Evolutionary conservation across 257 asterid species (phyloP), one percentile per base, ranked within the genome.

Genomic region (Solanum bulbocastanum): DNA sequence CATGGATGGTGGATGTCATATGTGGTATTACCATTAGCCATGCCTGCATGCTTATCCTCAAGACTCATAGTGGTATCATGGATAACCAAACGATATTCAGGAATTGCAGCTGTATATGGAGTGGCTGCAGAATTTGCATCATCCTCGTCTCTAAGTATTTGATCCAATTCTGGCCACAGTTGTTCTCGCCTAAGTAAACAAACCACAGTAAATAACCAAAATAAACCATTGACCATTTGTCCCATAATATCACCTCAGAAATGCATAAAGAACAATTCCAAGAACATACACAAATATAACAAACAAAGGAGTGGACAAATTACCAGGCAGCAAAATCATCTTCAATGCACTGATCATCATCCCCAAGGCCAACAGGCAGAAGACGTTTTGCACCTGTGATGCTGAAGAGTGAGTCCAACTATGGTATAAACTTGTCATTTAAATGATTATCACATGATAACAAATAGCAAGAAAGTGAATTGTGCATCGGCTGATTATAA

Each of bases 301-400:
- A 46, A 40, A 86, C 27, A 58, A 37, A 79, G 72, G 25, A 82
- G 69, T 56, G 69, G 16, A 32, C n/a, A 87, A 46, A 90, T 91
- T 91, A 94, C 96, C 98, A 94, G 65, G 95, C 94, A 90, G 95
- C 20, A 90, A 94, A 94, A 88, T 94, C 98, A 91, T 94, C 98
- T 90, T 94, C 96, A 33, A 94, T 94, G 92, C 98, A 93, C 89
- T 94, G 98, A 91, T 94, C 98, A 89, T 94, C 96, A 83, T 94
- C 98, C 35, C 98, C 98, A 85, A 94, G 95, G 71, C 98, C 98
- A 27, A 93, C 40, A 23, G 93, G 91, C 84, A 93, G 91, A 88
- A 94, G 72, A 83, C 92, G 92, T 46, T 91, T 94, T 85, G 94
- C 98, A 92, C 96, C 98, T 94, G 90, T 85, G 39, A 87, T 46